Evolutionary conservation across 129 eudicot genomes (phyloP), one percentile per base, ranked within the genome.

Genomic region (Silybum marianum): DNA sequence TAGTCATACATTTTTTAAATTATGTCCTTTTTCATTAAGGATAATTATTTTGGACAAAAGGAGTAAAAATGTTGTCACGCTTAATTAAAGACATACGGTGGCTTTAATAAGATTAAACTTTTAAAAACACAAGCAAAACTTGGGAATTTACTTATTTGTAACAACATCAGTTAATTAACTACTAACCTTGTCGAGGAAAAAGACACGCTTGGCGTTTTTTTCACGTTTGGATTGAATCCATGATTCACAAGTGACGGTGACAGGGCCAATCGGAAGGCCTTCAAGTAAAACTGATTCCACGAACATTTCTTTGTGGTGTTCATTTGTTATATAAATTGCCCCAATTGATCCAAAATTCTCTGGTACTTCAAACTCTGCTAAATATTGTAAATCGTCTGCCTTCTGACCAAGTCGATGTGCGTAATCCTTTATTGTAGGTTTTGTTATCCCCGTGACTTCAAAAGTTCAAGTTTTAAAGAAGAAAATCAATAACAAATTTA

Each of bases 101-200:
- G 12, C 4, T 42, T 54, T 54, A 7, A 18, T 54, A 7, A 54
- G 66, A 18, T 6, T n/a, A 58, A 58, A 58, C 9, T n/a, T 58
- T 28, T 28, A 28, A 58, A 54, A 51, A 16, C 63, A 7, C 22
- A 14, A 58, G 0, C 65, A 54, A 54, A 54, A 54, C 22, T 54
- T 54, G 8, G 1, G 10, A 58, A 6, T 58, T n/a, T n/a, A 54
- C 9, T n/a, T 5, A 18, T 3, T 58, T 58, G 23, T 58, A 21
- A 9, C 0, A n/a, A 6, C 0, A 58, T 58, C 1, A 70, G 7
- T 0, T 23, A 21, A 25, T 34, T 4, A 21, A 25, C 25, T 4
- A 18, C 85, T 30, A 19, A 92, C 97, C 97, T 89, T 93, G 76
- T 90, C 86, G 4, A 88, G 74, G 76, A 93, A 93, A 87, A 93